phyloP scores from a whole-genome alignment of 139 green algal genomes.

The Micromonas commoda region DNA sequence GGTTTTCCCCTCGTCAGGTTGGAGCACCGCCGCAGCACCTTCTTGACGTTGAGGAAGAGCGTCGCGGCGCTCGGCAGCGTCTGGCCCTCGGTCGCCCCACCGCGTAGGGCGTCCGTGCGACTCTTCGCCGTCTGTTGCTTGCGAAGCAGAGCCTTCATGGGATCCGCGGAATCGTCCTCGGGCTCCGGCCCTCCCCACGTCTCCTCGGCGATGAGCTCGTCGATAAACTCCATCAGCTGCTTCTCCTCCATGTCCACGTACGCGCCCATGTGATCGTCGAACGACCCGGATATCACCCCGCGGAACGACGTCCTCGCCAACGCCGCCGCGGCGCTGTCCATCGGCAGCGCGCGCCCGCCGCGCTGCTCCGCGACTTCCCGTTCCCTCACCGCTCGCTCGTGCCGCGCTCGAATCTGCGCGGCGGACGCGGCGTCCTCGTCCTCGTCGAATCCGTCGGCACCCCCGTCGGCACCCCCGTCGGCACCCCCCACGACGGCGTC shows the following conservation, averaged over 20 bases:
- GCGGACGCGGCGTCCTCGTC: conserved; percentile 21
- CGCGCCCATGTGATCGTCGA: conserved; percentile 63
- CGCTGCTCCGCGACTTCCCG: neutral
- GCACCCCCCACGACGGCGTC: conserved; percentile 3
- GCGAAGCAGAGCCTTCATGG: too few relatives aligned
- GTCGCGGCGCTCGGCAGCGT: conserved; percentile 43
- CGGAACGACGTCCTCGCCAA: conserved; percentile 53
- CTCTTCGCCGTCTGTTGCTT: too few relatives aligned
- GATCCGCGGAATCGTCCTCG: too few relatives aligned
- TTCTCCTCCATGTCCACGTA: conserved; percentile 72
- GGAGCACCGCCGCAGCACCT: conserved; percentile 64
- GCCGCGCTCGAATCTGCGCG: neutral
- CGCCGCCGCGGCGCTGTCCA: conserved; percentile 30
- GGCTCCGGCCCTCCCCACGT: conserved; percentile 60
- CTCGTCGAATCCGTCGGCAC: conserved; percentile 74
- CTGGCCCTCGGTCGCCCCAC: conserved; percentile 30
- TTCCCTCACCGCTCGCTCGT: conserved; percentile 16
- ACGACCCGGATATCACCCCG: conserved; percentile 64
- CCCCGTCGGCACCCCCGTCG: conserved; percentile 52
- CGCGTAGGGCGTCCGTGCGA: too few relatives aligned
- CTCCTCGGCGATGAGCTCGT: conserved; percentile 61
- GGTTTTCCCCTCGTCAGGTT: conserved; percentile 64
- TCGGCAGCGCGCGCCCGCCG: conserved; percentile 1
- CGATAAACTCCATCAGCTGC: conserved; percentile 45
- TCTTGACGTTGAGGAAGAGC: conserved; percentile 80